Evolutionary conservation across 805 yeast species (phyloP).

Genomic region (Suhomyces emberorum): DNA sequence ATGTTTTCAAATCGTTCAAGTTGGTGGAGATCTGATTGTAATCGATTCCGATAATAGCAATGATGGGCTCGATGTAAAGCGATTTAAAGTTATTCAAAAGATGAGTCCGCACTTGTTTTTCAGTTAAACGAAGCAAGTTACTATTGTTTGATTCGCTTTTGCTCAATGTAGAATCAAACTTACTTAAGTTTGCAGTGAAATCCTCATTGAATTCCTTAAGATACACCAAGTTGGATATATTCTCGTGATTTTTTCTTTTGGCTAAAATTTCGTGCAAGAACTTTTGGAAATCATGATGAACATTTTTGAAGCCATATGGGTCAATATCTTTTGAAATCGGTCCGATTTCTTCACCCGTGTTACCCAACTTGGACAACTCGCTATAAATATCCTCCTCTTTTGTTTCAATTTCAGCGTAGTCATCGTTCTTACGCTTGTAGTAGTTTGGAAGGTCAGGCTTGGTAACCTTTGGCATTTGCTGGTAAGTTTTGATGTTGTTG

Average conservation of each 20-base stretch:
- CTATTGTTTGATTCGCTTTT: slow-evolving; percentile 18
- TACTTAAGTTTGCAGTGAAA: slow-evolving; percentile 15
- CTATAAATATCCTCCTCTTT: slow-evolving; percentile 9
- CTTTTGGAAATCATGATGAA: slow-evolving; percentile 21
- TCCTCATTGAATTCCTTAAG: slow-evolving; percentile 16
- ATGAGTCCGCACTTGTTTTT: slow-evolving; percentile 33
- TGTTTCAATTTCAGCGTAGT: slow-evolving; percentile 4
- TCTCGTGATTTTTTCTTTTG: slow-evolving; percentile 7
- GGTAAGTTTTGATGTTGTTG: slow-evolving; percentile 2
- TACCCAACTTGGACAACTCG: slow-evolving; percentile 13
- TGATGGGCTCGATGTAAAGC: slow-evolving; percentile 38
- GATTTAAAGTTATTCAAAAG: slow-evolving; percentile 32
- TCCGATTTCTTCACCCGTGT: slow-evolving; percentile 8
- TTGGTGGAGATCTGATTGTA: slow-evolving; percentile 31
- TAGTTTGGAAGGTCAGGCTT: slow-evolving; percentile 3
- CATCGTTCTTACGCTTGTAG: slow-evolving; percentile 1
- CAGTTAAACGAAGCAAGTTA: slow-evolving; percentile 17
- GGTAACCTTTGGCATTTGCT: neutral
- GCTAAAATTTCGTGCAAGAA: slow-evolving; percentile 13
- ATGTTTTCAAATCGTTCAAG: slow-evolving; percentile 20
- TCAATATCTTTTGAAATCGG: slow-evolving; percentile 8
- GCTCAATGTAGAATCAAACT: slow-evolving; percentile 13
- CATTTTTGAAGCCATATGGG: slow-evolving; percentile 20
- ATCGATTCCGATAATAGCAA: slow-evolving; percentile 31
- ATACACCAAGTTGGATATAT: slow-evolving; percentile 11